Percentiles rank a stretch among this genome's conserved stretches.
Evolutionary conservation across 164 flowering plant species (phyloP).

Genomic region (Paratinospora sagittata): DNA sequence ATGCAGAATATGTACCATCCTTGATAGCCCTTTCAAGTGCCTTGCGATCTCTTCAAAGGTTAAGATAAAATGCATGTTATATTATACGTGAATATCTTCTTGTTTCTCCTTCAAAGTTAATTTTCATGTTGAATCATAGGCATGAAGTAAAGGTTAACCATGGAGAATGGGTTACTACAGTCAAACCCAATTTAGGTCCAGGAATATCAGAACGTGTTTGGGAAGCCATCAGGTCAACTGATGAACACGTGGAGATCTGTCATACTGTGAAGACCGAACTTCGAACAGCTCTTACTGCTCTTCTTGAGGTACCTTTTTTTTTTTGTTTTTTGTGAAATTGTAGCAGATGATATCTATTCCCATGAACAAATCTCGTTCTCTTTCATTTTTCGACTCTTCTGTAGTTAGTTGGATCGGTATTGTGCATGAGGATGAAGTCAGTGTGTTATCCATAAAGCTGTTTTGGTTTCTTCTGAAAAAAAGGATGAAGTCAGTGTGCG

Average conservation of each 20-base stretch:
- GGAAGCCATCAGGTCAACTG: constrained; percentile 61
- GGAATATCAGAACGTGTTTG: constrained; percentile 65
- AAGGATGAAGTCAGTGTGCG: neutral
- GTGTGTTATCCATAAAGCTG: neutral
- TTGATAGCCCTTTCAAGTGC: constrained; percentile 75
- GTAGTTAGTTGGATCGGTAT: neutral
- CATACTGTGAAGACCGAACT: constrained; percentile 46
- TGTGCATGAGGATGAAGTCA: neutral
- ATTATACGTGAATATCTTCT: neutral
- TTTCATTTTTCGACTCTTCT: neutral
- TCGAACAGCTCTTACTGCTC: constrained; percentile 48
- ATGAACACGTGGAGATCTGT: constrained; percentile 44
- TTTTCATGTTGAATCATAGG: constrained; percentile 36
- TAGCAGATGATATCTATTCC: neutral
- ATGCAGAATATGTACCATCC: constrained; percentile 50
- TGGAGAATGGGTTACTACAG: constrained; percentile 66
- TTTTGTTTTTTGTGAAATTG: too few species aligned
- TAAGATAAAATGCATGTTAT: neutral
- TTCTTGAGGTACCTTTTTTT: constrained; percentile 76
- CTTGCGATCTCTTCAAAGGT: constrained; percentile 66
- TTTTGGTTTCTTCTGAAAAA: too few species aligned
- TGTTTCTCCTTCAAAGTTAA: neutral
- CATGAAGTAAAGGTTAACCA: constrained; percentile 86
- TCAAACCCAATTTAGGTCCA: constrained; percentile 74
- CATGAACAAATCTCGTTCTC: neutral